Conservation (phyloP, 2,329 filamentous ascomycete genomes). For the Sarocladiaceae sp. region DNA sequence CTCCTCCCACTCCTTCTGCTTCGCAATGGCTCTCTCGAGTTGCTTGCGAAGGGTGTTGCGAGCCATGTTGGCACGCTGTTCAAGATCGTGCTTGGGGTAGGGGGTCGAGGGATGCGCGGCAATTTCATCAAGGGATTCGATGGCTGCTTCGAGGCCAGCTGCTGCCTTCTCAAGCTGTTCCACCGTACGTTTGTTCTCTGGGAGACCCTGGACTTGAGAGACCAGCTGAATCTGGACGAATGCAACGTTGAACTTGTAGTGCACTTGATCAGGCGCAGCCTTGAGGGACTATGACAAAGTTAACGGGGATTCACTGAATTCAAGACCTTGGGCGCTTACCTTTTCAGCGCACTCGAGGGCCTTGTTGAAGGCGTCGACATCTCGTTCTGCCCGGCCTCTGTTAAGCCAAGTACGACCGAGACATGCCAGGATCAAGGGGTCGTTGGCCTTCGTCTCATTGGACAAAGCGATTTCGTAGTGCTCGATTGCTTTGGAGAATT, state of each 20-base stretch:
- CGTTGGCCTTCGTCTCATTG: slow-evolving; percentile 66
- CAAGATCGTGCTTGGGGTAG: slow-evolving; percentile 84
- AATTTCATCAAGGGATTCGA: slow-evolving; percentile 62
- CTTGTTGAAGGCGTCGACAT: slow-evolving; percentile 50
- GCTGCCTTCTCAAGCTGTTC: slow-evolving; percentile 76
- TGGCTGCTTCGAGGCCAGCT: slow-evolving; percentile 77
- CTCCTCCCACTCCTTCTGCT: slow-evolving; percentile 85
- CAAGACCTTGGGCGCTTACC: too few species aligned
- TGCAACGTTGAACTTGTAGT: slow-evolving; percentile 95
- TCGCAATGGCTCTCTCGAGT: slow-evolving; percentile 75
- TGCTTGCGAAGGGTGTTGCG: slow-evolving; percentile 91
- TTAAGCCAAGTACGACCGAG: slow-evolving; percentile 83
- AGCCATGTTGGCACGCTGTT: slow-evolving; percentile 95
- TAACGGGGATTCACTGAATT: slow-evolving; percentile 12
- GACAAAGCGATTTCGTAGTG: slow-evolving; percentile 83
- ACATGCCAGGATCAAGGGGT: slow-evolving; percentile 75
- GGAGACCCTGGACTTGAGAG: slow-evolving; percentile 66
- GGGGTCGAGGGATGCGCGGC: slow-evolving; percentile 62
- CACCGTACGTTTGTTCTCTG: slow-evolving; percentile 70
- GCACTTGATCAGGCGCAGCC: slow-evolving; percentile 73
- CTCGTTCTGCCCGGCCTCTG: slow-evolving; percentile 60
- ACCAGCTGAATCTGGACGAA: slow-evolving; percentile 96
- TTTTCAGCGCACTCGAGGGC: slow-evolving; percentile 57
- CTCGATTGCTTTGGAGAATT: slow-evolving; percentile 88
- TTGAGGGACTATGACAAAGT: slow-evolving; percentile 56